A percentile compares a stretch with the other conserved stretches of the same genome.
Evolutionary conservation across 805 yeast species (phyloP).

Genomic region (Kodamaea jinghongensis): DNA sequence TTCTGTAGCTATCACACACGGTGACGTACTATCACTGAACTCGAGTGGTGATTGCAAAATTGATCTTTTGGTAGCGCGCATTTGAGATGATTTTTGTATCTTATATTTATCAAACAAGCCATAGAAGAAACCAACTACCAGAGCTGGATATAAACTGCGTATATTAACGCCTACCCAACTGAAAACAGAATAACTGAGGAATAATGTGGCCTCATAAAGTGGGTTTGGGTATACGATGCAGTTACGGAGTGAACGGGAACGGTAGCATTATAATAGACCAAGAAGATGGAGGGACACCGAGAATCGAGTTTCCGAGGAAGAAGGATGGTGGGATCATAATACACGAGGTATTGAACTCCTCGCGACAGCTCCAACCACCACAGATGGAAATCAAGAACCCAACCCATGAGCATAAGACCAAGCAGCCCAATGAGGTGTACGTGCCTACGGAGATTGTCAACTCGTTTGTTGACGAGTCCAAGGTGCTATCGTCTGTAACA

Average conservation of each 20-base stretch:
- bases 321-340: slow-evolving; percentile 8
- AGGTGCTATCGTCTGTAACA: slow-evolving; percentile 19
- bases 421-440: slow-evolving; percentile 11
- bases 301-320: slow-evolving; percentile 8
- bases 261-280: slow-evolving; percentile 7
- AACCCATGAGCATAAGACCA: background rate
- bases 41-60: background rate
- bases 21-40: no score
- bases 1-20: no score
- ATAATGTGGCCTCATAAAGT: slow-evolving; percentile 18
- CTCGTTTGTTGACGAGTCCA: slow-evolving; percentile 23
- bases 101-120: no score
- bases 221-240: slow-evolving; percentile 16
- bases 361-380: slow-evolving; percentile 2
- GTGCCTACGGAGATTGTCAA: slow-evolving; percentile 23
- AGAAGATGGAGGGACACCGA: background rate
- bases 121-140: no score
- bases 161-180: no score
- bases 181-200: background rate
- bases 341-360: slow-evolving; percentile 5
- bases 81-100: background rate
- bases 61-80: background rate
- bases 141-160: background rate
- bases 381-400: background rate
- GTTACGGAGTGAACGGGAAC: slow-evolving; percentile 17